A percentile compares a stretch with the other conserved stretches of the same genome.
Conservation (phyloP, 2,329 filamentous ascomycete species). For the Aspergillus neoniger region DNA sequence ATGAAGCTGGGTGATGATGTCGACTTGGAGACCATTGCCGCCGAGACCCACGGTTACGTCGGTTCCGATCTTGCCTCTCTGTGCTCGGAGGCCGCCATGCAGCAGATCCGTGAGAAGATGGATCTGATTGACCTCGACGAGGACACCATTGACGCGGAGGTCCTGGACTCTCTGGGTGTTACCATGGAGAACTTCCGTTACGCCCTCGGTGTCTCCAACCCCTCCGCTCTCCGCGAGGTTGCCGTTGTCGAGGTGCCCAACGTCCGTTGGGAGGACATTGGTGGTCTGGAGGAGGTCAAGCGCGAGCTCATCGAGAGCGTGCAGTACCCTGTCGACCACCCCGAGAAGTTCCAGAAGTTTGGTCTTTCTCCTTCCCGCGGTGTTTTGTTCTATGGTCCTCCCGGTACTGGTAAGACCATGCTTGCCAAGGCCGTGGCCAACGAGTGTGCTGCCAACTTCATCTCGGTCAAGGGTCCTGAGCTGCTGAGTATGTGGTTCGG, state of each 20-base stretch:
- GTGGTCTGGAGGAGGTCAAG: slow-evolving; percentile 97
- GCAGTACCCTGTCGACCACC: slow-evolving; percentile 98
- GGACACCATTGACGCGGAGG: slow-evolving; percentile 98
- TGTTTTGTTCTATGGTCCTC: slow-evolving; percentile 98
- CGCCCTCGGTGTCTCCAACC: slow-evolving; percentile 96
- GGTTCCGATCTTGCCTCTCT: slow-evolving; percentile 98
- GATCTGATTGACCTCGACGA: slow-evolving; percentile 98
- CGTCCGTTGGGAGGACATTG: slow-evolving; percentile 99
- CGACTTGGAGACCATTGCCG: slow-evolving; percentile 92
- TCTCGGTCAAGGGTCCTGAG: slow-evolving; percentile 98
- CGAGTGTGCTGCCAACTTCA: slow-evolving; percentile 99
- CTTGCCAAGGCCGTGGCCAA: slow-evolving; percentile 99
- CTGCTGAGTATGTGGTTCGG: slow-evolving; percentile 99
- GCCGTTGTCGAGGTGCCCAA: slow-evolving; percentile 99
- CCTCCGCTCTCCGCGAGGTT: slow-evolving; percentile 96
- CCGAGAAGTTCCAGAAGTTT: slow-evolving; percentile 99
- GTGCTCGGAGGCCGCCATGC: slow-evolving; percentile 98
- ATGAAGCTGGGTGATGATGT: slow-evolving; percentile 99
- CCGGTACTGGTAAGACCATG: slow-evolving; percentile 99
- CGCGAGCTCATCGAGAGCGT: slow-evolving; percentile 98
- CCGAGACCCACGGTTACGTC: slow-evolving; percentile 98
- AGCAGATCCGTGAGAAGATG: slow-evolving; percentile 99
- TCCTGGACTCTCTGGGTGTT: slow-evolving; percentile 94
- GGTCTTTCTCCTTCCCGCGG: slow-evolving; percentile 95
- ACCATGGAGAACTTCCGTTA: slow-evolving; percentile 99